phyloP scores from a whole-genome alignment of 83 land plant species.

The Thuja plicata region DNA sequence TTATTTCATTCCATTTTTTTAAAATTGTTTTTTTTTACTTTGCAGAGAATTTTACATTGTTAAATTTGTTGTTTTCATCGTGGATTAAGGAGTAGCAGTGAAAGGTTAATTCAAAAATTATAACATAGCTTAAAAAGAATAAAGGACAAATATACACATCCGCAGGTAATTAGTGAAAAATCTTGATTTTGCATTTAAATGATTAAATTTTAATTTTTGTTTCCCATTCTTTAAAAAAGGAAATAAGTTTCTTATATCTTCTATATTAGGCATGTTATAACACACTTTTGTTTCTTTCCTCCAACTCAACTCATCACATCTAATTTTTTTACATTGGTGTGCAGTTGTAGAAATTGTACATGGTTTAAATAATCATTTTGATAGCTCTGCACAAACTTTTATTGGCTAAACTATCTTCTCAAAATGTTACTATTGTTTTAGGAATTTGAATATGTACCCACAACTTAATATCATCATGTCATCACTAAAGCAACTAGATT shows the following conservation, averaged over 20 bases:
- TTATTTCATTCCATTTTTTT: no score
- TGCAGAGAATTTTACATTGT: no score
- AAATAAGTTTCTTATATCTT: not conserved
- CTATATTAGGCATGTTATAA: not conserved
- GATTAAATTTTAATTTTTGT: no score
- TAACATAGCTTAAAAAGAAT: no score
- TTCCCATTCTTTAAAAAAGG: no score
- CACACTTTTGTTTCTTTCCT: not conserved
- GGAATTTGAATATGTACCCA: not conserved
- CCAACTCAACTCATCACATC: not conserved
- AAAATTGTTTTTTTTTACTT: no score
- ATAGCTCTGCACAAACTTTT: not conserved
- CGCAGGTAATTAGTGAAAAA: no score
- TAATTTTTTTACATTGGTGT: not conserved
- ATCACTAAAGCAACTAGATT: not conserved
- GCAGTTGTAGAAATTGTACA: not conserved
- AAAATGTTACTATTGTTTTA: not conserved
- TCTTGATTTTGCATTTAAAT: no score
- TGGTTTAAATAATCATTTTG: not conserved
- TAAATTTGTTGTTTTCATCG: no score
- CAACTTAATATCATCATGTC: not conserved
- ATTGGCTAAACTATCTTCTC: not conserved
- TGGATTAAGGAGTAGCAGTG: no score
- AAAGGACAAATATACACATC: no score
- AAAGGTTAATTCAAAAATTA: no score